These are phyloP conservation scores for Candida stauntonica DNA, from an alignment of 805 yeast species.

Conservation along the genomic window DNA sequence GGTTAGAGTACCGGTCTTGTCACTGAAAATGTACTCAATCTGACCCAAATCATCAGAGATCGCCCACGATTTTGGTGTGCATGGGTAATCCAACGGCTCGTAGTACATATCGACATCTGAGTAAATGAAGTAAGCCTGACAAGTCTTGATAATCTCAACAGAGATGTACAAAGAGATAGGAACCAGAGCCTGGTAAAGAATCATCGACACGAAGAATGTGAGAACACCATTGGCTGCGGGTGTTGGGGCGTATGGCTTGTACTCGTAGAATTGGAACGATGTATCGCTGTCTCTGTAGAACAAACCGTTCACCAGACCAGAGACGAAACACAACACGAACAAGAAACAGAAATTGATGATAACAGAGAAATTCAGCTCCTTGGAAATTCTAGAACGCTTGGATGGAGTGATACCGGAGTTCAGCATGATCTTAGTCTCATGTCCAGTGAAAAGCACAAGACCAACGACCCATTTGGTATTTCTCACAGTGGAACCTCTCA, in stretches of 20 bases:
- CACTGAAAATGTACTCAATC: constrained; percentile 78
- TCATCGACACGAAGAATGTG: constrained; percentile 69
- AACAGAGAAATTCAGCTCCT: constrained; percentile 68
- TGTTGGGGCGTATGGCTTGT: constrained; percentile 59
- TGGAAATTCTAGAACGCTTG: constrained; percentile 68
- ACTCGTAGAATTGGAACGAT: constrained; percentile 62
- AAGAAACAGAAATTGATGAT: constrained; percentile 58
- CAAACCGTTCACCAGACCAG: constrained; percentile 70
- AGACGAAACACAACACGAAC: constrained; percentile 60
- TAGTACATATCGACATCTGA: constrained; percentile 72
- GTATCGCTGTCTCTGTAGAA: constrained; percentile 43
- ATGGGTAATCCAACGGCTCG: constrained; percentile 66
- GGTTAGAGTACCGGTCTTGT: constrained; percentile 79
- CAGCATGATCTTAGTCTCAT: constrained; percentile 74
- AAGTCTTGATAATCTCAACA: constrained; percentile 75
- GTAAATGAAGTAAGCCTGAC: constrained; percentile 75
- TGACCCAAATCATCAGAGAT: constrained; percentile 84
- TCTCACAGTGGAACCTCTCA: constrained; percentile 71
- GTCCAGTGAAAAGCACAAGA: constrained; percentile 69
- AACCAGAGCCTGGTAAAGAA: constrained; percentile 72
- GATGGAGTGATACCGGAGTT: constrained; percentile 78
- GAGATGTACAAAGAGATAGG: constrained; percentile 81
- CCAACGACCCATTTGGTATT: constrained; percentile 83
- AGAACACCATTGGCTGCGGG: constrained; percentile 67
- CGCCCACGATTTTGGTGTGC: constrained; percentile 81